Conservation (phyloP, 768 basidiomycete genomes). For the Pisolithus microcarpus region DNA sequence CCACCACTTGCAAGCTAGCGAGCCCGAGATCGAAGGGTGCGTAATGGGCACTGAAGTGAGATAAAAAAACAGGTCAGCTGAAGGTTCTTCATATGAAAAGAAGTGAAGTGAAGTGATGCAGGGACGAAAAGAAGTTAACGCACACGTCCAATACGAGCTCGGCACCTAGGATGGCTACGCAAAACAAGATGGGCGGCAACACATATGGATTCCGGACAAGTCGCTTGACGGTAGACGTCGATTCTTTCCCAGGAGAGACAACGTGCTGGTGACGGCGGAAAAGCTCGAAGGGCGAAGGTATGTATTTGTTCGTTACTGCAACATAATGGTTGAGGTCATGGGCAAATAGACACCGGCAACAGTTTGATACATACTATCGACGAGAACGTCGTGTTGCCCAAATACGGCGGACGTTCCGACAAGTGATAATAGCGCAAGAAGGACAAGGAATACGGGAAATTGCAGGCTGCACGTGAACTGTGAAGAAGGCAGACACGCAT, state of each 20-base stretch:
- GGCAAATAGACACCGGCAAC: background rate
- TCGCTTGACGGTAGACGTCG: conserved; percentile 10
- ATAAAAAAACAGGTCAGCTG: background rate
- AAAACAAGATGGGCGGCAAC: conserved; percentile 54
- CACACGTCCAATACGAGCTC: conserved; percentile 51
- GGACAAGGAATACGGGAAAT: conserved; percentile 54
- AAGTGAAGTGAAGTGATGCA: background rate
- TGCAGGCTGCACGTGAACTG: conserved; percentile 40
- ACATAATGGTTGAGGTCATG: background rate
- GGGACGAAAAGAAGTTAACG: conserved; percentile 22
- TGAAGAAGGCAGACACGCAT: background rate
- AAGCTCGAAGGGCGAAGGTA: conserved; percentile 46
- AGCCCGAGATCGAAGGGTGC: conserved; percentile 77
- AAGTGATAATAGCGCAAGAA: conserved; percentile 51
- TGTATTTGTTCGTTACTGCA: conserved; percentile 54
- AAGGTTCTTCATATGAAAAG: no score
- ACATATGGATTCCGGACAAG: conserved; percentile 72
- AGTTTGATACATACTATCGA: conserved; percentile 43
- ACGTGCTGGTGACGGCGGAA: conserved; percentile 26
- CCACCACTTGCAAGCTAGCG: conserved; percentile 64
- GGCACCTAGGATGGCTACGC: conserved; percentile 46
- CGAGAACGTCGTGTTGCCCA: conserved; percentile 58
- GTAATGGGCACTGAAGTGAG: conserved; percentile 42
- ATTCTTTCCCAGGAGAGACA: conserved; percentile 2
- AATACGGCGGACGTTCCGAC: conserved; percentile 50